Evolutionary conservation across 495 filamentous ascomycete species (phyloP), one percentile per base, ranked within the genome.

Genomic region (Penicillium alfredii): DNA sequence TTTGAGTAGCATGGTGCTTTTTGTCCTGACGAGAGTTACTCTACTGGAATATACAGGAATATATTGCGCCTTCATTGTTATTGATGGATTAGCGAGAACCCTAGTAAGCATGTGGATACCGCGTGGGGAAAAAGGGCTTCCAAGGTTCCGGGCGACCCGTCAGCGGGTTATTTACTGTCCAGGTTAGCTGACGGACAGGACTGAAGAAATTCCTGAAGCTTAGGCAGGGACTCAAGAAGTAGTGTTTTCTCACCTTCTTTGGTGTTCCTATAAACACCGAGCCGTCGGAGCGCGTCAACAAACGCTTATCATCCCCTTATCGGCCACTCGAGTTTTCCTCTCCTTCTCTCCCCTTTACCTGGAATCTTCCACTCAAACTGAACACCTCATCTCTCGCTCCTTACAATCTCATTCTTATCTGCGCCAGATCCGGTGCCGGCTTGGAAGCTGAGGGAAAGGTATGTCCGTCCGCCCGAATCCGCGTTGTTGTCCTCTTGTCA

Each of bases 71-170:
- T n/a, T n/a, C n/a, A n/a, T n/a, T n/a, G n/a, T n/a, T n/a, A n/a
- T n/a, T n/a, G n/a, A n/a, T n/a, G n/a, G n/a, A n/a, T n/a, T n/a
- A n/a, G n/a, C n/a, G n/a, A n/a, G n/a, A n/a, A n/a, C n/a, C n/a
- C n/a, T n/a, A n/a, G n/a, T n/a, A n/a, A n/a, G n/a, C n/a, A n/a
- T 21, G 24, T 39, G 35, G 27, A 40, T 38, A 26, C 30, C 30
- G 32, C 42, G 47, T 50, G 47, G 46, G 44, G 47, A 43, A 51
- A 51, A n/a, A n/a, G n/a, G n/a, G 47, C 47, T 47, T 45, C 47
- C 47, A 51, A 36, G 39, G 47, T 47, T 51, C 47, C 47, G 47
- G 17, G 31, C 35, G 40, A 51, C 40, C 47, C 47, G 47, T 35
- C 22, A 35, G 27, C n/a, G n/a, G n/a, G n/a, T n/a, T n/a, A n/a